Evolutionary conservation across 108 stramenopile genomes (phyloP).

Genomic region (Nitzschia sp.): DNA sequence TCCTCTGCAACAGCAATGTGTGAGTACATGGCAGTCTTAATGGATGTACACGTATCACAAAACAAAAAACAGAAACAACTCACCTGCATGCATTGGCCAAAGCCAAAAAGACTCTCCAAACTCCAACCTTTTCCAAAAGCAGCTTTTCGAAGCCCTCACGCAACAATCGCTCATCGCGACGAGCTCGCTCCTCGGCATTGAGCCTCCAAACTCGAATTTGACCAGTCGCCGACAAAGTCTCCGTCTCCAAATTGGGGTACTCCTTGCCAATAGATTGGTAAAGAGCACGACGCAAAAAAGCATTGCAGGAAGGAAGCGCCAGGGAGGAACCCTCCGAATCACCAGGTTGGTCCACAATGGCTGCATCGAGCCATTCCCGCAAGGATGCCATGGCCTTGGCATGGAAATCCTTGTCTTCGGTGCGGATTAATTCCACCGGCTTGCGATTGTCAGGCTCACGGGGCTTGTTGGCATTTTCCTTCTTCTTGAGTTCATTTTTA

Average conservation of each 20-base stretch:
- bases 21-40: not conserved
- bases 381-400: conserved; percentile 66
- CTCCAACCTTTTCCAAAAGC: conserved; percentile 56
- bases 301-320: conserved; percentile 69
- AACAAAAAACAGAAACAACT: not conserved
- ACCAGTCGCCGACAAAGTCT: conserved; percentile 38
- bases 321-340: conserved; percentile 52
- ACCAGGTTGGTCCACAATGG: conserved; percentile 23
- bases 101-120: conserved; percentile 74
- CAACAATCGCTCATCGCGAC: conserved; percentile 44
- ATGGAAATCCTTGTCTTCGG: conserved; percentile 31
- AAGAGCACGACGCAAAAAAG: conserved; percentile 74
- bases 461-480: not conserved
- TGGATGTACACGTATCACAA: not conserved
- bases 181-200: conserved; percentile 49
- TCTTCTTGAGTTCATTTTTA: conserved; percentile 21
- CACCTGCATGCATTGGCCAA: conserved; percentile 68
- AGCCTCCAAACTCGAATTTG: conserved; percentile 71
- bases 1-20: not conserved
- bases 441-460: conserved; percentile 13
- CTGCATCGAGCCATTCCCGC: conserved; percentile 82
- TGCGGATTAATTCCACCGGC: conserved; percentile 26
- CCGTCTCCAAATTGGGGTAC: conserved; percentile 69
- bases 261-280: conserved; percentile 76
- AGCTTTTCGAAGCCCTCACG: conserved; percentile 63